Evolutionary conservation across 176 grass and related monocot species (phyloP), one percentile per base, ranked within the genome.

Genomic region (Oryza glumipatula): DNA sequence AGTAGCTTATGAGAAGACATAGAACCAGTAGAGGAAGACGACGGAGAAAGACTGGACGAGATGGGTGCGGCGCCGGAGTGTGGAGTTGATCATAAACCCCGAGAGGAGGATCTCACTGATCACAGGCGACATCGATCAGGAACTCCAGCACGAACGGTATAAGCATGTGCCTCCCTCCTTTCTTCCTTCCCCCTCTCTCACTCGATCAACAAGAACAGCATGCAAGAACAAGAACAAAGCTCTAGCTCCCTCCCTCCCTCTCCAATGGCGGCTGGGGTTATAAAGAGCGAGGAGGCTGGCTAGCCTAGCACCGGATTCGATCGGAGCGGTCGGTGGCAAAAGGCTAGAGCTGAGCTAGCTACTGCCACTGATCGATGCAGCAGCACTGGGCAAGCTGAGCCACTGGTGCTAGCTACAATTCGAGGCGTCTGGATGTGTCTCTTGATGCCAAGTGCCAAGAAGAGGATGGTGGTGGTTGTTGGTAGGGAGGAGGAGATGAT

Each of bases 21-120:
- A 99, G 82, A 99, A 99, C 97, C 97, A 99, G 97, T 99, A 99
- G 60, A 99, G 97, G 89, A 99, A 96, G 71, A 99, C 93, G 51
- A 99, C 97, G 12, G 97, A 99, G 92, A 99, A 99, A 36, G 97
- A 99, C 87, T 96, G 97, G 86, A 96, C 97, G 35, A 99, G 91
- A 71, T 96, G 97, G 1, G 97, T 89, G 54, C 97, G 89, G 30
- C 97, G 97, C 82, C 97, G 73, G 51, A 96, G 90, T 72, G 94
- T 92, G 88, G 94, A 99, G 88, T 92, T 99, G 79, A 99, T 96
- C 89, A 99, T 99, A 96, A 94, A 99, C 85, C 94, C 94, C 6
- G 94, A 99, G 84, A 96, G 97, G 17, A 96, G 94, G 89, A 99
- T 94, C 89, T 99, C 97, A 95, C 94, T 96, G 93, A 99, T 91